Conservation (phyloP, 1,284 basidiomycete species). For the Malassezia obtusa region DNA sequence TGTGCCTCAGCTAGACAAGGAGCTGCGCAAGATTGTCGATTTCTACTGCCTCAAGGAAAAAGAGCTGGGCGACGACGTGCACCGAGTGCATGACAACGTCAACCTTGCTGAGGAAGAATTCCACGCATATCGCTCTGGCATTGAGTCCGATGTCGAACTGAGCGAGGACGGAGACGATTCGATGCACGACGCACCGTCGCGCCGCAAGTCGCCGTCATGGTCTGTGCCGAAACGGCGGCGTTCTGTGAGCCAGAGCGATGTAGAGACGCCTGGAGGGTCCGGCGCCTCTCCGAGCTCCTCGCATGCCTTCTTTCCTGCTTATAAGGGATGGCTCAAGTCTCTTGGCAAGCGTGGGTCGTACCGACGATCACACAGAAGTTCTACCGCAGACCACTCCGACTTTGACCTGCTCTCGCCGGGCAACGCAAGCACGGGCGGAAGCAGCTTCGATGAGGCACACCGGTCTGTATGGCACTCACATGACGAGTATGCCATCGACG, state of each 20-base stretch:
- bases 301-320: neutral
- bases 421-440: constrained; percentile 20
- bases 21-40: constrained; percentile 67
- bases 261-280: neutral
- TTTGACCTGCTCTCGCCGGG: neutral
- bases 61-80: constrained; percentile 50
- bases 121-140: constrained; percentile 49
- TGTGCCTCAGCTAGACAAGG: constrained; percentile 61
- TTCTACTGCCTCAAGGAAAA: constrained; percentile 62
- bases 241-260: constrained; percentile 4
- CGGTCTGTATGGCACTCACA: constrained; percentile 60
- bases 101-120: constrained; percentile 31
- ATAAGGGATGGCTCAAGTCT: constrained; percentile 11
- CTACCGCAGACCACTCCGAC: neutral
- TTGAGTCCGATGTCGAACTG: constrained; percentile 56
- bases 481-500: constrained; percentile 76
- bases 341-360: constrained; percentile 12
- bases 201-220: neutral
- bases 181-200: neutral
- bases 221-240: neutral
- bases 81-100: constrained; percentile 28
- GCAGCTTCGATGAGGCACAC: constrained; percentile 46
- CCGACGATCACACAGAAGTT: neutral
- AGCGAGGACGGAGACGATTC: constrained; percentile 55
- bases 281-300: neutral